Evolutionary conservation across 164 flowering plant species (phyloP).

Genomic region (Dillenia suffruticosa): DNA sequence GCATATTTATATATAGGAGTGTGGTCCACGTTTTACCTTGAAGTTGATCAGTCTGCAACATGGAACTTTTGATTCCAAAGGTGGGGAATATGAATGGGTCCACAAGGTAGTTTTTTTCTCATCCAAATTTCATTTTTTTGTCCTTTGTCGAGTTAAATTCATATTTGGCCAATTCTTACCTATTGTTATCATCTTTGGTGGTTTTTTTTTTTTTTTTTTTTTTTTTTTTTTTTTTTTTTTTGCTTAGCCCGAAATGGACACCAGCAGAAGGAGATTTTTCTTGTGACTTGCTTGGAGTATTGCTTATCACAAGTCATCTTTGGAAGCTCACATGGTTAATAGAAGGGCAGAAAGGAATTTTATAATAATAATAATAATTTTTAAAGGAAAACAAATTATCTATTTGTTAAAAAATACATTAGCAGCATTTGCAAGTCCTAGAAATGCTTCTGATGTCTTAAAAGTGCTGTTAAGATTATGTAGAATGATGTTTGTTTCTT

Average conservation of each 20-base stretch:
- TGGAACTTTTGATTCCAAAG: conserved; percentile 95
- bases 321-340: too few species aligned
- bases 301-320: too few species aligned
- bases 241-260: conserved; percentile 87
- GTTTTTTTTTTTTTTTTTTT: conserved; percentile 1
- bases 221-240: conserved; percentile 2
- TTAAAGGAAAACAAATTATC: too few species aligned
- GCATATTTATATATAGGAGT: conserved; percentile 51
- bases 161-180: neutral
- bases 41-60: conserved; percentile 83
- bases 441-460: too few species aligned
- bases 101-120: conserved; percentile 65
- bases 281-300: conserved; percentile 34
- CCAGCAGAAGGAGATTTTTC: conserved; percentile 94
- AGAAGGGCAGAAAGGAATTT: too few species aligned
- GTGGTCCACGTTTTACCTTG: conserved; percentile 90
- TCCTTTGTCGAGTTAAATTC: neutral
- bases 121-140: neutral
- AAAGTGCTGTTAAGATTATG: too few species aligned
- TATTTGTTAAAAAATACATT: too few species aligned
- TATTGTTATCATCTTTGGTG: neutral
- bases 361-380: too few species aligned
- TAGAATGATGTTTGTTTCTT: too few species aligned
- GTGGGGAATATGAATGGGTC: conserved; percentile 97
- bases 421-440: too few species aligned